These are phyloP conservation scores for Diplosphaera chodatii DNA, from an alignment of 139 green algal genomes.

Conservation along the genomic window DNA sequence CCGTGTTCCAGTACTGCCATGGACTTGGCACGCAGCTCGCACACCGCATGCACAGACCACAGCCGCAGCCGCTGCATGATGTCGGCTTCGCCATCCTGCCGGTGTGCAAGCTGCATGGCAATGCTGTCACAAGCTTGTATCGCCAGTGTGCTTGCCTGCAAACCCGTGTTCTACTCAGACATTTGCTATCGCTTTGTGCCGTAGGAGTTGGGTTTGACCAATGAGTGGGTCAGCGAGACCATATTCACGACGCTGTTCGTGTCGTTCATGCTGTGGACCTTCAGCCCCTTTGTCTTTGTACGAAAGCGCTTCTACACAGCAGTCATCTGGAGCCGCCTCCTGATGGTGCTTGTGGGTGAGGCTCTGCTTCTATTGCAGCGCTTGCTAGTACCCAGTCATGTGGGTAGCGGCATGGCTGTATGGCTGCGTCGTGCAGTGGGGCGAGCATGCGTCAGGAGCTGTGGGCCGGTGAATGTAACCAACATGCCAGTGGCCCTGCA, in stretches of 20 bases:
- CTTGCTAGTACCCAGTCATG: too few species aligned
- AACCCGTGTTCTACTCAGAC: too few species aligned
- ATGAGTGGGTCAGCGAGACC: conserved; percentile 78
- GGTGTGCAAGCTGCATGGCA: too few species aligned
- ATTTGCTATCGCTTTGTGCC: too few species aligned
- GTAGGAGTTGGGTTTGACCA: conserved; percentile 62
- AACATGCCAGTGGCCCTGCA: too few species aligned
- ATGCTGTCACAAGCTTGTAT: too few species aligned
- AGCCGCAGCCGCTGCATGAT: conserved; percentile 63
- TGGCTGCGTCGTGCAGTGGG: too few species aligned
- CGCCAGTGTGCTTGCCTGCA: too few species aligned
- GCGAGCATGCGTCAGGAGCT: too few species aligned
- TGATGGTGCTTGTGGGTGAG: conserved; percentile 73
- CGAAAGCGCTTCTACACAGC: conserved; percentile 86
- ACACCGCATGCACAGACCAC: conserved; percentile 66
- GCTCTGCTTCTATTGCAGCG: too few species aligned
- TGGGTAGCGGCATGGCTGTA: too few species aligned
- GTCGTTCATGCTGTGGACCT: conserved; percentile 74
- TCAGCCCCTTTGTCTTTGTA: conserved; percentile 74
- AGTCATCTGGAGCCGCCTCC: conserved; percentile 66
- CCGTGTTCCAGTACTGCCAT: conserved; percentile 84
- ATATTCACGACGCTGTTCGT: conserved; percentile 71
- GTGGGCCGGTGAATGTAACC: too few species aligned
- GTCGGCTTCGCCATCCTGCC: conserved; percentile 66
- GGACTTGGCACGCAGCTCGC: conserved; percentile 83